Percentiles rank a stretch among this genome's conserved stretches.
phyloP scores from a whole-genome alignment of 768 basidiomycete genomes.

The Termitomyces sp. region DNA sequence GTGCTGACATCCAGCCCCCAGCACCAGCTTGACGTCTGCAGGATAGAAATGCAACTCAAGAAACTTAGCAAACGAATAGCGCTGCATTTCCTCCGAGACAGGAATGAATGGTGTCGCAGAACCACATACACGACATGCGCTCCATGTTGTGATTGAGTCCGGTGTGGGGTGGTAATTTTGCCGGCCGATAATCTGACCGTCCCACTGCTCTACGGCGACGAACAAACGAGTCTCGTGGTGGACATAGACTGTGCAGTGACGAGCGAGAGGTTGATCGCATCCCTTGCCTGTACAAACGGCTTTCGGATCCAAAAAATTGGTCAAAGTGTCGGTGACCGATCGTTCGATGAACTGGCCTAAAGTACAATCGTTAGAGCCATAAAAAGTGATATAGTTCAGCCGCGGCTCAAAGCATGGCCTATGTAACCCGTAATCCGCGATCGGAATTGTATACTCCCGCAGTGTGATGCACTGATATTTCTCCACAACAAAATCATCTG shows the following conservation, averaged over 20 bases:
- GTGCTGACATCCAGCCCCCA: slow-evolving; percentile 87
- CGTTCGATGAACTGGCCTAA: slow-evolving; percentile 92
- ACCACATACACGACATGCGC: slow-evolving; percentile 73
- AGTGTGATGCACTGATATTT: slow-evolving; percentile 89
- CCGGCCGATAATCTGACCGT: slow-evolving; percentile 65
- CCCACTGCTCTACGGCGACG: slow-evolving; percentile 87
- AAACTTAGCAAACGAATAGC: slow-evolving; percentile 94
- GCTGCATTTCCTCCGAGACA: slow-evolving; percentile 86
- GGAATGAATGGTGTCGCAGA: slow-evolving; percentile 84
- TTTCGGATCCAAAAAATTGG: slow-evolving; percentile 67
- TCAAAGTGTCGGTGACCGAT: slow-evolving; percentile 61
- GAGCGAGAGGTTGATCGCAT: slow-evolving; percentile 74
- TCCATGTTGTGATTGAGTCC: slow-evolving; percentile 88
- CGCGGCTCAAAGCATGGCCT: slow-evolving; percentile 76
- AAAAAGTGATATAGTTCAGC: slow-evolving; percentile 76
- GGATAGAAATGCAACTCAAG: slow-evolving; percentile 96
- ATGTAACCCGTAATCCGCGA: slow-evolving; percentile 58
- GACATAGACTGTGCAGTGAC: slow-evolving; percentile 87
- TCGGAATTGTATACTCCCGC: slow-evolving; percentile 76
- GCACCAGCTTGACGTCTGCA: slow-evolving; percentile 76
- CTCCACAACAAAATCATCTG: slow-evolving; percentile 83
- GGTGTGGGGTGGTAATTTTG: slow-evolving; percentile 51
- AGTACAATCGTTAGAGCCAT: slow-evolving; percentile 89
- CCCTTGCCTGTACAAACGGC: slow-evolving; percentile 79
- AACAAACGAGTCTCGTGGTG: slow-evolving; percentile 83